Conservation (phyloP, 495 filamentous ascomycete species). For the Neurospora discreta region DNA sequence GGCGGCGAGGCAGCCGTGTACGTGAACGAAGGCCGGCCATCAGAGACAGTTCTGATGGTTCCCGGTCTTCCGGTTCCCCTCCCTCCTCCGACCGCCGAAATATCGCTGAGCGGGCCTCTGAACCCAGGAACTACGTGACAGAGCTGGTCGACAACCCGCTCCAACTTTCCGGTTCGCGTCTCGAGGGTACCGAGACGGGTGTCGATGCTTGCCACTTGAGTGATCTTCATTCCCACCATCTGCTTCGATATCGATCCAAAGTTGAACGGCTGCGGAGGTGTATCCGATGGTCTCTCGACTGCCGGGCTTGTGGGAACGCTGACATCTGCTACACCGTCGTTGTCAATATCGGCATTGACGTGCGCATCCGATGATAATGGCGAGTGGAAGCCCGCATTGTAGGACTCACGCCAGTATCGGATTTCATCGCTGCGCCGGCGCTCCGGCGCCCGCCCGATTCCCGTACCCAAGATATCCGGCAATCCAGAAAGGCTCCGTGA, state of each 20-base stretch:
- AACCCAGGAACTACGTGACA: constrained; percentile 31
- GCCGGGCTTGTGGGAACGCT: constrained; percentile 22
- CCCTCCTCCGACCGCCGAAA: constrained; percentile 5
- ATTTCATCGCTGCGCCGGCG: constrained; percentile 47
- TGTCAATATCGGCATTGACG: constrained; percentile 28
- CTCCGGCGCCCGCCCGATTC: constrained; percentile 7
- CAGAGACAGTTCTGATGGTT: background rate
- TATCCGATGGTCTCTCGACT: constrained; percentile 23
- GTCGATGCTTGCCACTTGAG: constrained; percentile 39
- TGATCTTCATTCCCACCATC: constrained; percentile 43
- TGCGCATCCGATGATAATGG: constrained; percentile 35
- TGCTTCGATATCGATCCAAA: constrained; percentile 34
- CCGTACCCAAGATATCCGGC: constrained; percentile 20
- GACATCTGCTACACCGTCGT: constrained; percentile 22
- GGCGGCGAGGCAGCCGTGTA: constrained; percentile 18
- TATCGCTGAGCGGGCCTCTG: constrained; percentile 16
- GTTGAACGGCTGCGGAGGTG: constrained; percentile 41
- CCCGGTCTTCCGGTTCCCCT: background rate
- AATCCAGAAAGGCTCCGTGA: constrained; percentile 44
- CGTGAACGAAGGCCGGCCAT: constrained; percentile 5
- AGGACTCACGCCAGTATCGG: constrained; percentile 45
- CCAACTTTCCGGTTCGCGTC: constrained; percentile 34
- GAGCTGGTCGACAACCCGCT: constrained; percentile 32
- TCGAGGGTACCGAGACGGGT: constrained; percentile 36
- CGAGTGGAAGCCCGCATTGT: constrained; percentile 34